Evolutionary conservation across 2,329 filamentous ascomycete species (phyloP).

Genomic region (Teratosphaeria zuluensis): DNA sequence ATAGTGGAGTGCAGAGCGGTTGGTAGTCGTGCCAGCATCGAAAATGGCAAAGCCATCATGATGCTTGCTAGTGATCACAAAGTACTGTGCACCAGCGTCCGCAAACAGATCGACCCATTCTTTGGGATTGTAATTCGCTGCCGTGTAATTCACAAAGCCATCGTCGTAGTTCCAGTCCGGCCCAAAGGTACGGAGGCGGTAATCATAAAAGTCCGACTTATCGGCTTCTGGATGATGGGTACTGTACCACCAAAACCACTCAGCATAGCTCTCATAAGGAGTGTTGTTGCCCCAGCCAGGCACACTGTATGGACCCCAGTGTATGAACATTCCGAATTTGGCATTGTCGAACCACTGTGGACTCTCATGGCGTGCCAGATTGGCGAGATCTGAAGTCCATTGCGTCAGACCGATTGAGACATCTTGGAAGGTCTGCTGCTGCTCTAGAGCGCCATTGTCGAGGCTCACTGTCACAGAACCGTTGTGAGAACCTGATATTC

Average conservation of each 20-base stretch:
- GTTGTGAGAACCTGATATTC: constrained; percentile 22
- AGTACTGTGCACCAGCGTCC: constrained; percentile 42
- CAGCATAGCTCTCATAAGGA: constrained; percentile 26
- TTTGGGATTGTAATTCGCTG: constrained; percentile 40
- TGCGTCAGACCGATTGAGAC: constrained; percentile 26
- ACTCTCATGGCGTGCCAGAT: constrained; percentile 34
- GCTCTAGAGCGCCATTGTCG: constrained; percentile 7
- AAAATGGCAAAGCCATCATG: constrained; percentile 41
- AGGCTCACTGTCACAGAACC: constrained; percentile 25
- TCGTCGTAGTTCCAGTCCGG: constrained; percentile 47
- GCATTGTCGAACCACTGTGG: constrained; percentile 46
- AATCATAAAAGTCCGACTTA: constrained; percentile 32
- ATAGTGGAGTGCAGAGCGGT: constrained; percentile 32
- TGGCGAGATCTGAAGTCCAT: constrained; percentile 29
- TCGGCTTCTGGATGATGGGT: constrained; percentile 17
- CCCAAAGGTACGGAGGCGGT: constrained; percentile 44
- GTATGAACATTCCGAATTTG: constrained; percentile 53
- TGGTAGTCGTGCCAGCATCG: constrained; percentile 32
- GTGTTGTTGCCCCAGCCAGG: constrained; percentile 44
- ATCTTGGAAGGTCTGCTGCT: constrained; percentile 21
- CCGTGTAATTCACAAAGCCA: constrained; percentile 46
- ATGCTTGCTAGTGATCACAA: constrained; percentile 37
- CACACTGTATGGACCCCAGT: constrained; percentile 48
- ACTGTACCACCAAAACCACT: constrained; percentile 38
- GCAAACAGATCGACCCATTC: constrained; percentile 46